Evolutionary conservation across 78 protist species (phyloP), one percentile per base, ranked within the genome.

Genomic region (Dictyostelium brefeldianum): DNA sequence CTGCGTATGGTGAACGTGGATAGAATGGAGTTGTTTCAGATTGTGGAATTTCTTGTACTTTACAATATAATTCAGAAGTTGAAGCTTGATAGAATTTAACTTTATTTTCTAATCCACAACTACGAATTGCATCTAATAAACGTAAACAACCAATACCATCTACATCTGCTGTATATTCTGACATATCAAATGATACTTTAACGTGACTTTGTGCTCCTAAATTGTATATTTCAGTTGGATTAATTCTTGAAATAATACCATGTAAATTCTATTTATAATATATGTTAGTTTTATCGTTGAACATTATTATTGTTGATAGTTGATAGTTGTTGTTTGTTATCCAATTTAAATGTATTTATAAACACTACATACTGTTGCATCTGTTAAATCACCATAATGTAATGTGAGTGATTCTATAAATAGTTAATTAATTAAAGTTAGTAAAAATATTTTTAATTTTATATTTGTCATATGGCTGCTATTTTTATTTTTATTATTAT

Each of bases 11-110:
- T 31, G 98, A 95, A 71, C 99, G 97, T 47, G 99, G 99, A 91
- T 98, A 96, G 96, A 98, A 98, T 50, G 99, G 99, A 20, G 99
- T 98, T 59, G 92, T 97, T 85, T 98, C 99, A 10, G 96, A 91
- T 70, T 96, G 97, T 22, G 97, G 96, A 1, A 93, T 51, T 87
- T 97, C 99, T 20, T 79, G 97, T 22, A 97, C 98, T 18, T 73
- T 56, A n/a, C 99, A 99, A 95, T 96, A 98, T 22, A 98, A 96
- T 95, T 98, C 99, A 8, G 89, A 59, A 12, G 99, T 97, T 8
- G 98, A 96, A 5, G 99, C 99, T 89, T 98, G 98, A 83, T 98
- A 98, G 89, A 97, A 96, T 29, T 43, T 59, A 36, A 67, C 47
- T 27, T 31, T 87, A 9, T 80, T 15, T 25, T 43, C 85, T 25